These are phyloP conservation scores for Kondoa subrosea DNA, from an alignment of 768 basidiomycete species.

Conservation along the genomic window DNA sequence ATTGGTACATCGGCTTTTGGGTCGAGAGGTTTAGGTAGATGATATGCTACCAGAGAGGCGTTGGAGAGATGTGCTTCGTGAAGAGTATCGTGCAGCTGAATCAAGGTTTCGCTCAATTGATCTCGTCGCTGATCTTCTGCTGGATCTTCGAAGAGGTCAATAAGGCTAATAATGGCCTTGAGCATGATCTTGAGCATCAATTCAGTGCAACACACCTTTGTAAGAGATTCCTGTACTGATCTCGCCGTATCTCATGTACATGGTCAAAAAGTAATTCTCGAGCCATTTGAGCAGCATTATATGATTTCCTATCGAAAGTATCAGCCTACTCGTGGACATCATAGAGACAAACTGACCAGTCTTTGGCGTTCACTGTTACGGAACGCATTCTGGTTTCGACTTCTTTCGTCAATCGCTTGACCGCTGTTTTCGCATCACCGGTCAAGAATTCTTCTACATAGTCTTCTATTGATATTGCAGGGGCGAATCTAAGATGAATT, in stretches of 20 bases:
- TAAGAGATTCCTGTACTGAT: slow-evolving; percentile 64
- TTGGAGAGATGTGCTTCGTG: slow-evolving; percentile 69
- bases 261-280: slow-evolving; percentile 81
- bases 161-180: slow-evolving; percentile 14
- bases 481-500: slow-evolving; percentile 48
- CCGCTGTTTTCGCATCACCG: slow-evolving; percentile 51
- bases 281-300: slow-evolving; percentile 81
- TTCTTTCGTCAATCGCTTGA: slow-evolving; percentile 62
- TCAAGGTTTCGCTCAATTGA: slow-evolving; percentile 42
- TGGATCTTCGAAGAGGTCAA: slow-evolving; percentile 13
- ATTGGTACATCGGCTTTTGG: slow-evolving; percentile 46
- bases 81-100: slow-evolving; percentile 66
- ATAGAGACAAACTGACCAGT: slow-evolving; percentile 49
- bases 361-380: slow-evolving; percentile 75
- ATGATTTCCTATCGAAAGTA: slow-evolving; percentile 50
- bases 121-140: background rate
- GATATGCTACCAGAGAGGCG: slow-evolving; percentile 62
- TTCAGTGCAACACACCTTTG: slow-evolving; percentile 55
- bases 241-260: slow-evolving; percentile 55
- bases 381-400: slow-evolving; percentile 56
- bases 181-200: background rate
- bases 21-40: slow-evolving; percentile 66
- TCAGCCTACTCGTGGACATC: background rate
- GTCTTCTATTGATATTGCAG: slow-evolving; percentile 55
- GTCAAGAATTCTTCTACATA: slow-evolving; percentile 60